Evolutionary conservation across 2,329 filamentous ascomycete genomes (phyloP).

Genomic region (Fusarium globosum): DNA sequence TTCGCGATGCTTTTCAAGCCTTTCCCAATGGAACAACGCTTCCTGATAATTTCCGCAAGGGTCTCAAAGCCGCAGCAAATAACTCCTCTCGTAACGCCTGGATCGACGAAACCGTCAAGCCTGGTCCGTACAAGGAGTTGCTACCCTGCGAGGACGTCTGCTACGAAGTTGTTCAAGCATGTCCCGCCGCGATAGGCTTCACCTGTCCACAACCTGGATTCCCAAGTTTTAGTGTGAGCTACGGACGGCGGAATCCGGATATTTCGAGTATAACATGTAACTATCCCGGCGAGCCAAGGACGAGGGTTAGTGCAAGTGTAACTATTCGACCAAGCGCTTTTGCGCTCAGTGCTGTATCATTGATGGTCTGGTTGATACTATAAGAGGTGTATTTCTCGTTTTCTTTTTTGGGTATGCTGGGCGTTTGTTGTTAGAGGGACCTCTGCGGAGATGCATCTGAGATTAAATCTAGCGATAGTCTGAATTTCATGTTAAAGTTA

Average conservation of each 20-base stretch:
- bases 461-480: not conserved
- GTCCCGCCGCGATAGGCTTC: constrained; percentile 81
- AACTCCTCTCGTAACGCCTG: constrained; percentile 72
- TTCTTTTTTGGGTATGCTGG: constrained; percentile 6
- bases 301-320: constrained; percentile 38
- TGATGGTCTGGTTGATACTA: constrained; percentile 34
- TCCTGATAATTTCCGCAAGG: constrained; percentile 49
- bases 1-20: constrained; percentile 75
- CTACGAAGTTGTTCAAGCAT: constrained; percentile 85
- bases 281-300: constrained; percentile 52
- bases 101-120: constrained; percentile 78
- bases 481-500: not conserved
- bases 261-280: constrained; percentile 50
- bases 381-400: constrained; percentile 13
- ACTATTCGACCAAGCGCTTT: constrained; percentile 26
- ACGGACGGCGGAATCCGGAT: constrained; percentile 45
- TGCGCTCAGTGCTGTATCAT: constrained; percentile 25
- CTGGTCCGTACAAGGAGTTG: constrained; percentile 94
- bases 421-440: constrained; percentile 20
- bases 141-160: constrained; percentile 90
- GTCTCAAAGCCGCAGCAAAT: constrained; percentile 40
- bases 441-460: constrained; percentile 5
- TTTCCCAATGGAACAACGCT: constrained; percentile 77
- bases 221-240: constrained; percentile 51
- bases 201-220: constrained; percentile 69